A percentile compares a stretch with the other conserved stretches of the same genome.
phyloP scores from a whole-genome alignment of 257 asterid species.

The Nicotiana sylvestris region DNA sequence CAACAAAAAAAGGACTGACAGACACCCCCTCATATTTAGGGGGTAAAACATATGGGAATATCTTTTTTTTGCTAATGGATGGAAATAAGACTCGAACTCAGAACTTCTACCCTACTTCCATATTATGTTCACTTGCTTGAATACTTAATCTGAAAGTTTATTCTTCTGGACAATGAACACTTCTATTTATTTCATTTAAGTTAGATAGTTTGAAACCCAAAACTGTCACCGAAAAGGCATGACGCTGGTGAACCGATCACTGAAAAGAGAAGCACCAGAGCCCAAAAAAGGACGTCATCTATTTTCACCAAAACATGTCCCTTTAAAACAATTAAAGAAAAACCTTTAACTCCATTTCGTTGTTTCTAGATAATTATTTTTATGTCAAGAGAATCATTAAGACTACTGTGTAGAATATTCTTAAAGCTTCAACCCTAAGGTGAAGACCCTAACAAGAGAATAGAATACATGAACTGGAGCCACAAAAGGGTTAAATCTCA shows the following conservation, averaged over 20 bases:
- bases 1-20: background rate
- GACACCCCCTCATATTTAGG: background rate
- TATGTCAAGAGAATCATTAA: background rate
- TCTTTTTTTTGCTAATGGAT: background rate
- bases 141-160: background rate
- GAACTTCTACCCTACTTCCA: background rate
- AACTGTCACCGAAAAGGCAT: background rate
- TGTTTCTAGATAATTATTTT: background rate
- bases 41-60: background rate
- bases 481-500: background rate
- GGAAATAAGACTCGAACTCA: background rate
- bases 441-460: background rate
- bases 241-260: background rate
- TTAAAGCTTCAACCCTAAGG: background rate
- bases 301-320: background rate
- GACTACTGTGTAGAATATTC: background rate
- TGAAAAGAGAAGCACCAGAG: background rate
- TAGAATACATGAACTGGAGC: background rate
- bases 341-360: background rate
- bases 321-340: background rate
- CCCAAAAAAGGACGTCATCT: background rate
- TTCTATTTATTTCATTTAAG: background rate
- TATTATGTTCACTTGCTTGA: background rate
- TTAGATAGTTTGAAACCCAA: background rate
- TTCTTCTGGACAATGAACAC: background rate